Conservation (phyloP, 2,329 filamentous ascomycete genomes). For the Arthrinium phaeospermum region DNA sequence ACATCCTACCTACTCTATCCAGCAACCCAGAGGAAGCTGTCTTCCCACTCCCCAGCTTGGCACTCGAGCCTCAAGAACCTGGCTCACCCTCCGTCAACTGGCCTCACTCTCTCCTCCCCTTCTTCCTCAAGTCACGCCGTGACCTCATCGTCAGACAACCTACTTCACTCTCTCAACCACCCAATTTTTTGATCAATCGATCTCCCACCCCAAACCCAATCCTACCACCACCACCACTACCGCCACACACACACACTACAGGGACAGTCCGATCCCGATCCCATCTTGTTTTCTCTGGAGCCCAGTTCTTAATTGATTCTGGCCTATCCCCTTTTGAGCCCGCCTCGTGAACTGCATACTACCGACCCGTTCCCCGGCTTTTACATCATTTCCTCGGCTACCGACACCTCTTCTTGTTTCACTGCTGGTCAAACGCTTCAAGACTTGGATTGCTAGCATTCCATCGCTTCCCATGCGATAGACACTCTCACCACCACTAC, state of each 20-base stretch:
- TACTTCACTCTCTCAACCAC: slow-evolving; percentile 9
- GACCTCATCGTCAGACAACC: slow-evolving; percentile 20
- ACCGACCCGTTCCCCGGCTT: background rate
- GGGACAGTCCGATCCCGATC: slow-evolving; percentile 14
- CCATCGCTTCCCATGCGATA: background rate
- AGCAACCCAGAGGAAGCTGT: background rate
- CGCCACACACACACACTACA: background rate
- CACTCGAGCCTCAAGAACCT: slow-evolving; percentile 20
- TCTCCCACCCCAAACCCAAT: slow-evolving; percentile 8
- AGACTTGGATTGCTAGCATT: slow-evolving; percentile 13
- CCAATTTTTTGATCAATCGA: background rate
- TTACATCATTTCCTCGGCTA: slow-evolving; percentile 19
- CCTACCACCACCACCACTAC: background rate
- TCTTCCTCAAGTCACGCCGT: slow-evolving; percentile 20
- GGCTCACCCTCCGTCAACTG: slow-evolving; percentile 19
- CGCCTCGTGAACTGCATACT: slow-evolving; percentile 7
- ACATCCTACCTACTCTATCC: background rate
- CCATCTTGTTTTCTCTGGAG: slow-evolving; percentile 23
- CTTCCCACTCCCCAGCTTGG: slow-evolving; percentile 5
- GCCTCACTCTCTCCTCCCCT: background rate
- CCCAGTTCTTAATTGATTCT: slow-evolving; percentile 44
- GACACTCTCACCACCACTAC: background rate
- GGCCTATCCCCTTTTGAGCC: slow-evolving; percentile 26
- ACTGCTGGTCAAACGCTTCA: slow-evolving; percentile 21
- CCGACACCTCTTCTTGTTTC: slow-evolving; percentile 19